Evolutionary conservation across 2,329 filamentous ascomycete genomes (phyloP), one percentile per base, ranked within the genome.

Genomic region (Fusarium zealandicum): DNA sequence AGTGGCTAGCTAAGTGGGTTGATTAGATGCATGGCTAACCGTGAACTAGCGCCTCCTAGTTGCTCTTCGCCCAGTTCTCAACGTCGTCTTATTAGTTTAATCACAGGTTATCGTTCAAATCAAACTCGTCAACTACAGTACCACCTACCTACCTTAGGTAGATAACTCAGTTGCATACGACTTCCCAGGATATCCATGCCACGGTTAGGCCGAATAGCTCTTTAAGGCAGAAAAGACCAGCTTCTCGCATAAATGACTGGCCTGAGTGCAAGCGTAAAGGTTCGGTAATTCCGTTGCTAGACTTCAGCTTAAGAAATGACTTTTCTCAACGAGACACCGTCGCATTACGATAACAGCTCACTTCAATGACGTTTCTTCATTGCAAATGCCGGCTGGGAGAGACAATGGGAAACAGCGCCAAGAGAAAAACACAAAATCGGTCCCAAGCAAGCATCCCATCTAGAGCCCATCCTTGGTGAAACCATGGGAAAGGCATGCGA

Each of bases 401-500:
- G 36, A 59, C 33, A 54, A 35, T 11, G 17, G 17, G 5, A 36
- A 41, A 31, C 49, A 41, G 22, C 12, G 14, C 43, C 28, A 41
- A 30, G 22, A 22, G n/a, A 18, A 47, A 11, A 9, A 18, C 11
- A 36, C 36, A 40, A 42, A 45, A 35, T 13, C 18, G 33, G 20
- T 35, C 18, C 18, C 31, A 18, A 41, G 20, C 17, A 45, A 36
- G 32, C 27, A 28, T 17, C 25, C 40, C n/a, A 27, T 35, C 40
- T 35, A 20, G 43, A 35, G n/a, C 25, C 7, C 11, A 42, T 45
- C 41, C 52, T 43, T 47, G 38, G 46, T 54, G 46, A 54, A 45
- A 63, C 57, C 44, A 14, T 8, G 33, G 4, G 10, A 32, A 44
- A 48, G 62, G 59, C 41, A 64, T 61, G 53, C 55, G 25, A 57